phyloP scores from a whole-genome alignment of 1,284 basidiomycete species.

The Ustilago crameri region DNA sequence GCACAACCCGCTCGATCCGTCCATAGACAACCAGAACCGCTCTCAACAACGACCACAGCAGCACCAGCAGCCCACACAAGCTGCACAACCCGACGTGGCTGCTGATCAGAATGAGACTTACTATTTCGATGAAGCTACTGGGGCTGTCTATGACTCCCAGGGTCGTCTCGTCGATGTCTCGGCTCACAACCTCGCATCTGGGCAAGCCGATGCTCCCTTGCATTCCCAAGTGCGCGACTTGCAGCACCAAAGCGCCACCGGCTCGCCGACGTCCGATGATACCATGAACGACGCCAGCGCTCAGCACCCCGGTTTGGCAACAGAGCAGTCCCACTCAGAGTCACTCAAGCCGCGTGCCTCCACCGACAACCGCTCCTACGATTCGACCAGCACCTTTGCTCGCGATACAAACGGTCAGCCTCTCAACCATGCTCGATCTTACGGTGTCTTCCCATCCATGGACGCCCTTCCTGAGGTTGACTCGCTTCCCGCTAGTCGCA shows the following conservation, averaged over 20 bases:
- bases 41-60: too few species aligned
- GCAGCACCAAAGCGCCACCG: constrained; percentile 6
- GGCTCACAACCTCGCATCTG: constrained; percentile 13
- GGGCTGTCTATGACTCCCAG: constrained; percentile 59
- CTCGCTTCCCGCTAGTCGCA: constrained; percentile 37
- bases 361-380: constrained; percentile 45
- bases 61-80: constrained; percentile 10
- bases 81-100: constrained; percentile 7
- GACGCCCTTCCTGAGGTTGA: constrained; percentile 52
- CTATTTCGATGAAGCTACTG: constrained; percentile 63
- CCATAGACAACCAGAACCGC: constrained; percentile 47
- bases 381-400: constrained; percentile 38
- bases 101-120: constrained; percentile 48
- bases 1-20: constrained; percentile 47
- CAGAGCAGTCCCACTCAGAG: constrained; percentile 8
- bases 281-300: constrained; percentile 20
- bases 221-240: constrained; percentile 12
- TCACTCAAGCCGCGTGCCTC: constrained; percentile 21
- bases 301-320: constrained; percentile 4
- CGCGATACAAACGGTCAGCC: constrained; percentile 27
- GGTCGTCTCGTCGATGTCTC: constrained; percentile 58
- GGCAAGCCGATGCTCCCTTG: background rate
- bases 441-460: constrained; percentile 50
- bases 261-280: constrained; percentile 21
- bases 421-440: constrained; percentile 46